These are phyloP conservation scores for Bassia scoparia DNA, from an alignment of 148 eudicot genomes.

Conservation along the genomic window DNA sequence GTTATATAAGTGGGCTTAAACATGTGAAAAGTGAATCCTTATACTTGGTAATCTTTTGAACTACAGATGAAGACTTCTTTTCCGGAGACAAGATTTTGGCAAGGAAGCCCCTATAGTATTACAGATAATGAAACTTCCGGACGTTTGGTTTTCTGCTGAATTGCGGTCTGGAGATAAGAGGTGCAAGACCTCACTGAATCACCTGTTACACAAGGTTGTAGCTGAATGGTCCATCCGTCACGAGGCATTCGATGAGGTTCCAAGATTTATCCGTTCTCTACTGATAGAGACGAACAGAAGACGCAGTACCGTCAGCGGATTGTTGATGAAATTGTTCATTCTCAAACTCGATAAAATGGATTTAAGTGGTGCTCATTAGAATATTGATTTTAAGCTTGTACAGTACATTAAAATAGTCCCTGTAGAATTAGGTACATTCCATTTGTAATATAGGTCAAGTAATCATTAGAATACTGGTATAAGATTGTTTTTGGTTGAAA, in stretches of 20 bases:
- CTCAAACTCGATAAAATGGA: slow-evolving; percentile 93
- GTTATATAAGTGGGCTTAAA: neutral
- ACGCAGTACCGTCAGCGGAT: slow-evolving; percentile 75
- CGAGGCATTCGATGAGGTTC: slow-evolving; percentile 90
- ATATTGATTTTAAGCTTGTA: too few species aligned
- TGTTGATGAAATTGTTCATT: slow-evolving; percentile 75
- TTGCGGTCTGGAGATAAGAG: slow-evolving; percentile 87
- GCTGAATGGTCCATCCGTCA: slow-evolving; percentile 68
- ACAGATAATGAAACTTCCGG: slow-evolving; percentile 65
- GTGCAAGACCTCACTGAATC: slow-evolving; percentile 90
- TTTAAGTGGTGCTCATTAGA: slow-evolving; percentile 26
- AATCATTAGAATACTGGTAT: too few species aligned
- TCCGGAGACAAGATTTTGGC: slow-evolving; percentile 64
- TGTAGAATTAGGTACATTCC: neutral
- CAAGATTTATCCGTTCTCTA: slow-evolving; percentile 58
- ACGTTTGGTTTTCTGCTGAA: slow-evolving; percentile 86
- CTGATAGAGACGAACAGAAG: slow-evolving; percentile 79
- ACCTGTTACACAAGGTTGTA: slow-evolving; percentile 92
- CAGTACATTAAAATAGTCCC: too few species aligned
- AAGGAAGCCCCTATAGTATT: slow-evolving; percentile 76
- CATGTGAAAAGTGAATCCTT: too few species aligned
- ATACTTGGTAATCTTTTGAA: neutral
- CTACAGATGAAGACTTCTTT: slow-evolving; percentile 81
- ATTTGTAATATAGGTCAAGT: neutral
- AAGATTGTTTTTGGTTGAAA: too few species aligned